A percentile compares a stretch with the other conserved stretches of the same genome.
These are phyloP conservation scores for Orbilia brochopaga DNA, from an alignment of 2,329 filamentous ascomycete species.

Conservation along the genomic window DNA sequence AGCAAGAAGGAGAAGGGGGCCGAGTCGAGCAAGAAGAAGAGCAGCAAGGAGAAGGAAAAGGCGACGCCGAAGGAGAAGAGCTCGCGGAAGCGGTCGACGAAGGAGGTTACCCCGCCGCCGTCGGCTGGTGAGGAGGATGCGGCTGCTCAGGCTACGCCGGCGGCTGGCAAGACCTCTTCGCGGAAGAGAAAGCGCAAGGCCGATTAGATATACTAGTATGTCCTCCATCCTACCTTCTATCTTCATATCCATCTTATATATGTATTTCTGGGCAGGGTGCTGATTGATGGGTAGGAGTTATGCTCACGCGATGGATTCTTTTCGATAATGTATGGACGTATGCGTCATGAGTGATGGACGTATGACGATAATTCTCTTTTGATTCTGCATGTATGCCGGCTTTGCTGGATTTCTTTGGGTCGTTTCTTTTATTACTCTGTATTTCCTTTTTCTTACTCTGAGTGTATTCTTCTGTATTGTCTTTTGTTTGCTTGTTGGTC, in stretches of 20 bases:
- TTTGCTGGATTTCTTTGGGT: too few relatives aligned
- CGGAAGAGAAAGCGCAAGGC: slow-evolving; percentile 49
- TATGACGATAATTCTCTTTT: too few relatives aligned
- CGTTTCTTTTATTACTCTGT: too few relatives aligned
- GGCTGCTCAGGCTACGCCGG: slow-evolving; percentile 16
- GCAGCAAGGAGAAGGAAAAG: slow-evolving; percentile 42
- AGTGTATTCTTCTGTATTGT: too few relatives aligned
- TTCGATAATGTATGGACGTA: too few relatives aligned
- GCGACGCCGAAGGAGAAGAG: slow-evolving; percentile 49
- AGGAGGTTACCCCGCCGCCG: slow-evolving; percentile 46
- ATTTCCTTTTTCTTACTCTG: too few relatives aligned
- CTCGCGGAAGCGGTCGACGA: slow-evolving; percentile 43
- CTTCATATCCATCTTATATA: too few relatives aligned
- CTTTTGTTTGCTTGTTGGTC: too few relatives aligned
- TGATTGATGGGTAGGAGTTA: not conserved
- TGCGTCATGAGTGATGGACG: too few relatives aligned
- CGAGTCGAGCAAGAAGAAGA: slow-evolving; percentile 46
- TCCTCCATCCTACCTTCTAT: not conserved
- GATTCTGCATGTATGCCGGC: too few relatives aligned
- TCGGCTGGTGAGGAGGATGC: slow-evolving; percentile 41
- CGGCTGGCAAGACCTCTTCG: slow-evolving; percentile 30
- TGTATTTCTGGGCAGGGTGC: slow-evolving; percentile 3
- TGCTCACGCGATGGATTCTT: too few relatives aligned
- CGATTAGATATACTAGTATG: slow-evolving; percentile 22
- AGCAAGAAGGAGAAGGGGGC: slow-evolving; percentile 40